Evolutionary conservation across 2,329 filamentous ascomycete species (phyloP).

Genomic region (Penicillium sp.): DNA sequence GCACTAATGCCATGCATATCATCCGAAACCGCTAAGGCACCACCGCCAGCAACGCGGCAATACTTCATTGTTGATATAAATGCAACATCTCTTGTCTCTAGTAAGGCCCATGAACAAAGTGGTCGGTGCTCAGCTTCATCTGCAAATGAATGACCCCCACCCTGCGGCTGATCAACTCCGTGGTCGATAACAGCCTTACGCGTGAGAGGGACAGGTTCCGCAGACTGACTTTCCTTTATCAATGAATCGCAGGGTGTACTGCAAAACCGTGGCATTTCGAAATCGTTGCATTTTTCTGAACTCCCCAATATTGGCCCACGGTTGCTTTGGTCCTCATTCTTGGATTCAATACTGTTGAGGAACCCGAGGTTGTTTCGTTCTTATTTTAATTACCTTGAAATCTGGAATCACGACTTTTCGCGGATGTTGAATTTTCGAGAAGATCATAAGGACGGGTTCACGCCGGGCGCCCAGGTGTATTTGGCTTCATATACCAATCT

Average conservation of each 20-base stretch:
- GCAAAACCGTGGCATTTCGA: neutral
- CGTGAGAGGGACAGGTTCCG: slow-evolving; percentile 22
- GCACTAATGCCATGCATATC: neutral
- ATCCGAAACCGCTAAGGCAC: slow-evolving; percentile 5
- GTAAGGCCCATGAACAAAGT: slow-evolving; percentile 23
- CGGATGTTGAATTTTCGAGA: neutral
- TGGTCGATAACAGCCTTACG: slow-evolving; percentile 19
- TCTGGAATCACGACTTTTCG: neutral
- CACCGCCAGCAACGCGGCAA: slow-evolving; percentile 13
- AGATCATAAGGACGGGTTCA: neutral
- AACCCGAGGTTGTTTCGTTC: neutral
- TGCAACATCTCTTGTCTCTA: slow-evolving; percentile 15
- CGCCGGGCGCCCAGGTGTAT: too few relatives aligned
- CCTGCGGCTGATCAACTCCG: slow-evolving; percentile 14
- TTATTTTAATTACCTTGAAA: too few relatives aligned
- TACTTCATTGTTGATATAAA: slow-evolving; percentile 24
- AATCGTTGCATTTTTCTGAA: neutral
- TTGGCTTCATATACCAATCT: neutral
- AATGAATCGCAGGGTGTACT: slow-evolving; percentile 14
- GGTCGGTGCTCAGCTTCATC: neutral
- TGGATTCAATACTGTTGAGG: neutral
- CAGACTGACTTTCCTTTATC: slow-evolving; percentile 14
- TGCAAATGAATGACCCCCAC: slow-evolving; percentile 4
- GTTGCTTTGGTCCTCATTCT: neutral
- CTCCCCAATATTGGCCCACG: too few relatives aligned